Evolutionary conservation across 2,329 filamentous ascomycete genomes (phyloP).

Genomic region (Huntiella decipiens): DNA sequence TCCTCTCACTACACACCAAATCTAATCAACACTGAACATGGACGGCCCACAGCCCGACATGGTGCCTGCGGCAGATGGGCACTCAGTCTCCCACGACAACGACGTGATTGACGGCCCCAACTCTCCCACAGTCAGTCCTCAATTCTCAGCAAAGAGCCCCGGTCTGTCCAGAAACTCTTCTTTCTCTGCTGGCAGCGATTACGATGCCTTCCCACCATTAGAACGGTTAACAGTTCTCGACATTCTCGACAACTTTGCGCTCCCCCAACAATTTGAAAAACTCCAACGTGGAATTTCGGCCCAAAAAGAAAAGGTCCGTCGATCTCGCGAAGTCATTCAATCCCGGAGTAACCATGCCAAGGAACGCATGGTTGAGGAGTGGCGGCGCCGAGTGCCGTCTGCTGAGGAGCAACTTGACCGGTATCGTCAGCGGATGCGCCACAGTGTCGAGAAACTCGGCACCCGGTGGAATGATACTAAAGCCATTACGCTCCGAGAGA

Average conservation of each 20-base stretch:
- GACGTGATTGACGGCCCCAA: conserved; percentile 33
- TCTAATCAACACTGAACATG: too few relatives aligned
- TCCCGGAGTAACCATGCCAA: conserved; percentile 59
- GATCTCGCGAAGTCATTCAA: conserved; percentile 64
- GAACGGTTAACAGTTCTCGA: conserved; percentile 86
- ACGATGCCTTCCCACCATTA: conserved; percentile 69
- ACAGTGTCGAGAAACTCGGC: conserved; percentile 71
- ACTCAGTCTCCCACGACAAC: too few relatives aligned
- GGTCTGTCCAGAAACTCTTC: conserved; percentile 57
- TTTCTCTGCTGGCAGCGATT: conserved; percentile 71
- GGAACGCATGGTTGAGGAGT: conserved; percentile 80
- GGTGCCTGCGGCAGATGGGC: too few relatives aligned
- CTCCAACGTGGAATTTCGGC: conserved; percentile 64
- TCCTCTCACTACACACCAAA: too few relatives aligned
- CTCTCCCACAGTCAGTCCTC: conserved; percentile 17
- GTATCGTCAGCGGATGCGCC: conserved; percentile 73
- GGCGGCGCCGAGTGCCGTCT: conserved; percentile 66
- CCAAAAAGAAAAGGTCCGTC: conserved; percentile 69
- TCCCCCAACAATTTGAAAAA: conserved; percentile 80
- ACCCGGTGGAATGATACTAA: conserved; percentile 78
- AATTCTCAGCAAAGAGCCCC: conserved; percentile 29
- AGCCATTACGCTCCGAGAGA: conserved; percentile 75
- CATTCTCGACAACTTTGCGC: conserved; percentile 78
- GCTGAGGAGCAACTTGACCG: conserved; percentile 85
- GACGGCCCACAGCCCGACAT: too few relatives aligned